A percentile compares a stretch with the other conserved stretches of the same genome.
These are phyloP conservation scores for Leersia perrieri DNA, from an alignment of 176 grass and related monocot species.

Conservation along the genomic window DNA sequence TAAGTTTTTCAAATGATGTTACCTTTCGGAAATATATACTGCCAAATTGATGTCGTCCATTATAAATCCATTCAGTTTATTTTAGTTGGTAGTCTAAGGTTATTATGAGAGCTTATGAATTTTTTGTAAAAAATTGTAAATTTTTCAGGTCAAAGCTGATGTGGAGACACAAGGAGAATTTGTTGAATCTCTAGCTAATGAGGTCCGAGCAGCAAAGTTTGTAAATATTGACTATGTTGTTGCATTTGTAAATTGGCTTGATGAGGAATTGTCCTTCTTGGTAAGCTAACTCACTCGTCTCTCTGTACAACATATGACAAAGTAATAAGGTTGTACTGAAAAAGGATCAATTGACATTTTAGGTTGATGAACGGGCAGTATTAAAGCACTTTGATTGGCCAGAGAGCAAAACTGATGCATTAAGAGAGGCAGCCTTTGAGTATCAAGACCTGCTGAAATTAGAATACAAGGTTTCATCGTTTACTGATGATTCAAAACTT, in stretches of 20 bases:
- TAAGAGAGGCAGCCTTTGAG: too few species aligned
- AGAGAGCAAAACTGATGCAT: slow-evolving; percentile 89
- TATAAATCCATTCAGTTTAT: neutral
- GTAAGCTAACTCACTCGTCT: slow-evolving; percentile 35
- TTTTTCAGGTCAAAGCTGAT: slow-evolving; percentile 85
- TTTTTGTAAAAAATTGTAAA: slow-evolving; percentile 12
- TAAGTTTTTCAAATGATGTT: too few species aligned
- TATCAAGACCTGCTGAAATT: too few species aligned
- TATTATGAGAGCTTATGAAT: slow-evolving; percentile 2
- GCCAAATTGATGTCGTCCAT: slow-evolving; percentile 7
- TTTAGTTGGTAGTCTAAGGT: neutral
- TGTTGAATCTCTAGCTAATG: slow-evolving; percentile 59
- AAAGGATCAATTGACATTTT: slow-evolving; percentile 21
- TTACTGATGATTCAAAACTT: too few species aligned
- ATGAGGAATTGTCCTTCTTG: slow-evolving; percentile 92
- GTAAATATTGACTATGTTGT: slow-evolving; percentile 61
- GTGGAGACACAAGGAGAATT: too few species aligned
- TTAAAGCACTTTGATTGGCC: slow-evolving; percentile 96
- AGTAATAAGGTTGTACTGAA: too few species aligned
- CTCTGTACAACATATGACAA: neutral
- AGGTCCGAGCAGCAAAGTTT: slow-evolving; percentile 44
- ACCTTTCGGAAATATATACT: neutral
- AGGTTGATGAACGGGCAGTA: slow-evolving; percentile 93
- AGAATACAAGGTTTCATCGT: too few species aligned
- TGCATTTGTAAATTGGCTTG: too few species aligned